Evolutionary conservation across 1,284 basidiomycete genomes (phyloP).

Genomic region (Boletus sp.): DNA sequence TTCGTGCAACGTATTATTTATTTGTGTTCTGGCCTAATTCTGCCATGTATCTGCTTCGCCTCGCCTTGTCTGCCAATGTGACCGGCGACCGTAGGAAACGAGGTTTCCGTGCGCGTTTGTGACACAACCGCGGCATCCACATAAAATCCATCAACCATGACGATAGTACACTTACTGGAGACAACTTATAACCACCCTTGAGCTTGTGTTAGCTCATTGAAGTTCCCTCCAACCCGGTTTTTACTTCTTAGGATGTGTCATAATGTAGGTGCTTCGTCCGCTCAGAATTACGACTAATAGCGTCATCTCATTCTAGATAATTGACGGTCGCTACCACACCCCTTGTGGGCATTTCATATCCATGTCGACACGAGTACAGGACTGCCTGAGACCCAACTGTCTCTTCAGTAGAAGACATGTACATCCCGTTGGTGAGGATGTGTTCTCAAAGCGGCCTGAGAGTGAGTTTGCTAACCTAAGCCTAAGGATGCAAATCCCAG

Average conservation of each 20-base stretch:
- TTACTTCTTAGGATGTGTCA: constrained; percentile 58
- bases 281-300: constrained; percentile 6
- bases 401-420: constrained; percentile 68
- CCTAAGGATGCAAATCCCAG: constrained; percentile 57
- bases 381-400: constrained; percentile 63
- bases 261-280: constrained; percentile 52
- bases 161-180: constrained; percentile 14
- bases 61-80: constrained; percentile 34
- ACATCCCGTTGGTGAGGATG: constrained; percentile 52
- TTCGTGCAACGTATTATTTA: constrained; percentile 27
- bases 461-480: constrained; percentile 17
- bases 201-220: constrained; percentile 8
- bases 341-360: constrained; percentile 72
- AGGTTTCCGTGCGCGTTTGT: constrained; percentile 38
- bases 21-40: constrained; percentile 21
- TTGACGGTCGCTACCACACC: constrained; percentile 74
- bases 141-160: constrained; percentile 30
- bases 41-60: constrained; percentile 40
- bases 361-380: constrained; percentile 67
- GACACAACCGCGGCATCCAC: constrained; percentile 34
- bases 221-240: constrained; percentile 17
- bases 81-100: constrained; percentile 39
- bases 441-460: background rate
- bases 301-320: constrained; percentile 47
- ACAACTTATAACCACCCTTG: constrained; percentile 21